A percentile compares a stretch with the other conserved stretches of the same genome.
phyloP scores from a whole-genome alignment of 2,329 filamentous ascomycete genomes.

The Arthroderma sp. region DNA sequence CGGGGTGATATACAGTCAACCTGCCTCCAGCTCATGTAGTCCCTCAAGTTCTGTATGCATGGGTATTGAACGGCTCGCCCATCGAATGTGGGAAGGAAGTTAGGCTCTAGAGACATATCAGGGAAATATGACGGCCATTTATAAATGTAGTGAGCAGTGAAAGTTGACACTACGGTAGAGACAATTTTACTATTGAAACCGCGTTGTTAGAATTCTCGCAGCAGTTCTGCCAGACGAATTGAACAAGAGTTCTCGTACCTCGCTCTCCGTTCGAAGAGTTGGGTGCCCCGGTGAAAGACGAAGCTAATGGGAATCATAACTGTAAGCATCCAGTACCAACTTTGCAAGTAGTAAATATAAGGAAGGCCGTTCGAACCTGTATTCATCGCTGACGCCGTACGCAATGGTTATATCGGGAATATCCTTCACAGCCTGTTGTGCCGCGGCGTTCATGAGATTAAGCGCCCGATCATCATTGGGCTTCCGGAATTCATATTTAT shows the following conservation, averaged over 20 bases:
- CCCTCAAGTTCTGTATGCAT: conserved; percentile 63
- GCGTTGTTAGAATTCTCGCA: neutral
- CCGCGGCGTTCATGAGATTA: conserved; percentile 87
- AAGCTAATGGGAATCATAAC: conserved; percentile 44
- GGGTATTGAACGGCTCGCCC: conserved; percentile 86
- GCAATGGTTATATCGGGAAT: conserved; percentile 74
- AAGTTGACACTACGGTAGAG: conserved; percentile 81
- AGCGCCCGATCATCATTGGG: conserved; percentile 82
- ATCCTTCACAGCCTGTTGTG: conserved; percentile 69
- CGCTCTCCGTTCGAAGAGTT: conserved; percentile 71
- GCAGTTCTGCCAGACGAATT: neutral
- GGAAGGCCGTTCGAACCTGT: conserved; percentile 33
- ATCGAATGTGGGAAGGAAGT: conserved; percentile 73
- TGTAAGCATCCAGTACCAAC: neutral
- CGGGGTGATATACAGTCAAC: conserved; percentile 57
- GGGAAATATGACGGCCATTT: conserved; percentile 68
- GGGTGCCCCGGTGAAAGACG: conserved; percentile 69
- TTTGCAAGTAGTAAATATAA: neutral
- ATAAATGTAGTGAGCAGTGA: conserved; percentile 80
- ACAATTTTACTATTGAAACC: conserved; percentile 59
- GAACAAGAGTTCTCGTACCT: conserved; percentile 40
- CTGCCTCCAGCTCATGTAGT: conserved; percentile 96
- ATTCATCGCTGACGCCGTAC: conserved; percentile 93
- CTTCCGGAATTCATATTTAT: conserved; percentile 74
- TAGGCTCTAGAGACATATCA: conserved; percentile 53